Evolutionary conservation across 352 stramenopile species (phyloP).

Genomic region (Pythium rhizo-oryzae): DNA sequence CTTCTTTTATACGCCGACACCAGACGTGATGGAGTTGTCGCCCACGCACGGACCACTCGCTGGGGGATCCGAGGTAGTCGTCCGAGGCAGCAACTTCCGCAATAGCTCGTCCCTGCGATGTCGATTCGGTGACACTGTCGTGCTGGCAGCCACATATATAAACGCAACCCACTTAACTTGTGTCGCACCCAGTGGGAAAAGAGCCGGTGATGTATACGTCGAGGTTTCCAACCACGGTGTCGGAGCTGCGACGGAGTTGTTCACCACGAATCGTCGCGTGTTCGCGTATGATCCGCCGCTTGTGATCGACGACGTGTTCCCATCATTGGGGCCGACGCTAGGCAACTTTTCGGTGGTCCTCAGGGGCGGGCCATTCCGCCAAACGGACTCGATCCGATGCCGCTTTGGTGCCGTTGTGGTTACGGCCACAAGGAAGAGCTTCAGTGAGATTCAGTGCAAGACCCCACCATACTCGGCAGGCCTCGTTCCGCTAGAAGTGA

Average conservation of each 20-base stretch:
- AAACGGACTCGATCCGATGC: constrained; percentile 75
- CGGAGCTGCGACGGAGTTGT: constrained; percentile 30
- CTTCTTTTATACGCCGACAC: constrained; percentile 68
- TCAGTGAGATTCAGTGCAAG: constrained; percentile 74
- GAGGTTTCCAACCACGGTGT: constrained; percentile 76
- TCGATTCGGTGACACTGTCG: constrained; percentile 54
- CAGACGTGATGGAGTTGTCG: constrained; percentile 56
- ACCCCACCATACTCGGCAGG: constrained; percentile 72
- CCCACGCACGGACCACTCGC: constrained; percentile 75
- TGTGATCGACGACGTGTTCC: constrained; percentile 71
- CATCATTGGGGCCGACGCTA: constrained; percentile 63
- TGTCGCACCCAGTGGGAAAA: constrained; percentile 49
- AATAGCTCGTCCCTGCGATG: constrained; percentile 73
- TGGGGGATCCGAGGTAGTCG: constrained; percentile 80
- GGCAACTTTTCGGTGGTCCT: constrained; percentile 92
- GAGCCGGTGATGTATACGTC: constrained; percentile 45
- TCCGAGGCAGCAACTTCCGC: constrained; percentile 75
- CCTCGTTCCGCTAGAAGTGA: constrained; percentile 83
- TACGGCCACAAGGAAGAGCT: constrained; percentile 57
- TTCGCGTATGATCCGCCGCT: constrained; percentile 88
- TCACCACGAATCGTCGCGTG: constrained; percentile 39
- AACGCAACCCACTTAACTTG: constrained; percentile 74
- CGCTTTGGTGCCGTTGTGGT: constrained; percentile 87
- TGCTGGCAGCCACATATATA: constrained; percentile 54
- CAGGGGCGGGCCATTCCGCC: constrained; percentile 79